A percentile compares a stretch with the other conserved stretches of the same genome.
Conservation (phyloP, 1,284 basidiomycete genomes). For the Phenoliferia sp. region DNA sequence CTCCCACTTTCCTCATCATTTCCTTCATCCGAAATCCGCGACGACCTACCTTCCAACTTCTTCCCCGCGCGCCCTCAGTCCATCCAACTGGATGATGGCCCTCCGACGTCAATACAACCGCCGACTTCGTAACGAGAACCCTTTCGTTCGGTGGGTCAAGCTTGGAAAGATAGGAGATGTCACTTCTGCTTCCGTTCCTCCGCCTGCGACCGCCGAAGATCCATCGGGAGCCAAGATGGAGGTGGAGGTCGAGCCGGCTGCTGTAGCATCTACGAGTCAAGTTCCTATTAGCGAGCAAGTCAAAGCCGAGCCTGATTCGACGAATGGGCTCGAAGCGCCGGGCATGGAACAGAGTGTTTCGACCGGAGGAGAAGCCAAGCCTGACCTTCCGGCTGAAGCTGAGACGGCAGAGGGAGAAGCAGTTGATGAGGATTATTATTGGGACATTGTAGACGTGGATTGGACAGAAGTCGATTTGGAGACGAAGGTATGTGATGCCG, state of each 20-base stretch:
- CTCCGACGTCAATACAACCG: conserved; percentile 26
- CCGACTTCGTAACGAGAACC: conserved; percentile 20
- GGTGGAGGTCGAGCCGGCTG: not conserved
- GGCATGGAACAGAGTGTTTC: too few relatives aligned
- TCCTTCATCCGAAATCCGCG: too few relatives aligned
- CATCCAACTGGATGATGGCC: conserved; percentile 29
- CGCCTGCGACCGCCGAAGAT: not conserved
- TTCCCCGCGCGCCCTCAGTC: too few relatives aligned
- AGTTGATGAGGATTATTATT: too few relatives aligned
- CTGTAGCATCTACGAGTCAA: not conserved
- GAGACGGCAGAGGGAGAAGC: too few relatives aligned
- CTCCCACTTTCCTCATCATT: too few relatives aligned
- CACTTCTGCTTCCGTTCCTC: not conserved
- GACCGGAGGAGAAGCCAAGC: too few relatives aligned
- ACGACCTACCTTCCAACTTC: too few relatives aligned
- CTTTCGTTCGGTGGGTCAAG: conserved; percentile 17
- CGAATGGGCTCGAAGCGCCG: too few relatives aligned
- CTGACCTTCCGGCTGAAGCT: too few relatives aligned
- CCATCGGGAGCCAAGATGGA: not conserved
- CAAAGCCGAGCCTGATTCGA: too few relatives aligned
- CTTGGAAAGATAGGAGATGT: not conserved
- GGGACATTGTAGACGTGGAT: conserved; percentile 35
- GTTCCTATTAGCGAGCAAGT: too few relatives aligned
- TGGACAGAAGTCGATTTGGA: conserved; percentile 49
- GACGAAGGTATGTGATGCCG: conserved; percentile 45